Evolutionary conservation across 129 eudicot species (phyloP), one percentile per base, ranked within the genome.

Genomic region (Mikania micrantha): DNA sequence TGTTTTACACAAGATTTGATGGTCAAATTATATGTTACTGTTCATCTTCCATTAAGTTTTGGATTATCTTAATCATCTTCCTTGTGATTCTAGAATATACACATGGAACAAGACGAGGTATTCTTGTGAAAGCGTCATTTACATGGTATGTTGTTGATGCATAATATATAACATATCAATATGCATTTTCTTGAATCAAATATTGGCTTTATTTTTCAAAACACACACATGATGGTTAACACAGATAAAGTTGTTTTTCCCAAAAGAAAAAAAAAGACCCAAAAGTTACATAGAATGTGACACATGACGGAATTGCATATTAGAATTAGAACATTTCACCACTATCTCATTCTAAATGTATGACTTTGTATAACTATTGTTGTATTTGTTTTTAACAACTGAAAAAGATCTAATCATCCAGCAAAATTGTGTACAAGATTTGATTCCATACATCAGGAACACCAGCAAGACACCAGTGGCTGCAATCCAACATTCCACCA

Each of bases 391-490:
- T 49, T 17, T 25, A 35, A 50, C 16, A 49, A 58, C 44, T 13
- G 21, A 4, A 54, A 47, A 65, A 74, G 17, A 58, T 35, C 65
- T 76, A 76, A 59, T 76, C 69, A 42, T 39, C 39, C 17, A 78
- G 64, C 69, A 78, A 74, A 60, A 78, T 61, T 0, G 82, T 66
- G 74, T 81, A 81, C 71, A 85, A 58, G 39, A 85, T 81, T 66
- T 81, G 80, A 78, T 85, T 85, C 90, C 90, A 85, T 1, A 80
- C 71, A 75, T 85, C 90, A 3, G 90, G 86, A 52, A 85, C 84
- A 31, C 90, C 90, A 21, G 84, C 82, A 16, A 85, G 77, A 56
- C 90, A 85, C 90, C 90, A 85, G 19, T 85, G 90, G 32, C 81
- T 74, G 61, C 90, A 85, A 16, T 85, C 80, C 73, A 47, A 6